phyloP scores from a whole-genome alignment of 257 asterid species.

The Jacaranda mimosifolia region DNA sequence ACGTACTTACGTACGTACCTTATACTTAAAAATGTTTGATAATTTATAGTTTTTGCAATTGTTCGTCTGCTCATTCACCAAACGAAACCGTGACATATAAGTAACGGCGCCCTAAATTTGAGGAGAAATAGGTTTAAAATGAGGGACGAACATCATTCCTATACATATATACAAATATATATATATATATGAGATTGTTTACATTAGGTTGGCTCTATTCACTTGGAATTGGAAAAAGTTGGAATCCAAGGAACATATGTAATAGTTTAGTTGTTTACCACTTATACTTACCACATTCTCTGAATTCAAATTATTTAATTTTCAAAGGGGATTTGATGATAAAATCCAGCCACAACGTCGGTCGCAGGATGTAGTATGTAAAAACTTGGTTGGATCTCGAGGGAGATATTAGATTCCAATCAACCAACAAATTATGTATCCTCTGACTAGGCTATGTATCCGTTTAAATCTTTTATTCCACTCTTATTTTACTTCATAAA shows the following conservation, averaged over 20 bases:
- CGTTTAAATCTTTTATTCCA: neutral
- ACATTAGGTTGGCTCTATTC: neutral
- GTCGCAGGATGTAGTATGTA: conserved; percentile 42
- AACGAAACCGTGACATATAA: too few species aligned
- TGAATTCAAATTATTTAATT: conserved; percentile 23
- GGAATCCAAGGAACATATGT: conserved; percentile 35
- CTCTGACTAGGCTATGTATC: neutral
- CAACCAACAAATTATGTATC: neutral
- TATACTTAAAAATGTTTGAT: too few species aligned
- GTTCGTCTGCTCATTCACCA: too few species aligned
- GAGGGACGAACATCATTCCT: too few species aligned
- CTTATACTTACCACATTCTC: conserved; percentile 19
- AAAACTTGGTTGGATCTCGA: conserved; percentile 35
- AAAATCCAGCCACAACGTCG: conserved; percentile 50
- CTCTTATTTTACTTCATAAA: neutral
- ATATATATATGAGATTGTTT: too few species aligned
- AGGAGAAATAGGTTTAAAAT: too few species aligned
- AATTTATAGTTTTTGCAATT: neutral
- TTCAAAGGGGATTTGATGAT: conserved; percentile 35
- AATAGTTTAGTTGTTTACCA: conserved; percentile 14
- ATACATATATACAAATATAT: too few species aligned
- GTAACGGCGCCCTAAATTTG: too few species aligned
- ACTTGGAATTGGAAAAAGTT: neutral
- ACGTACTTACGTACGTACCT: neutral
- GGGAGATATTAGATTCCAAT: conserved; percentile 23